These are phyloP conservation scores for Penicillium sp. DNA, from an alignment of 2,329 filamentous ascomycete species.

Conservation along the genomic window DNA sequence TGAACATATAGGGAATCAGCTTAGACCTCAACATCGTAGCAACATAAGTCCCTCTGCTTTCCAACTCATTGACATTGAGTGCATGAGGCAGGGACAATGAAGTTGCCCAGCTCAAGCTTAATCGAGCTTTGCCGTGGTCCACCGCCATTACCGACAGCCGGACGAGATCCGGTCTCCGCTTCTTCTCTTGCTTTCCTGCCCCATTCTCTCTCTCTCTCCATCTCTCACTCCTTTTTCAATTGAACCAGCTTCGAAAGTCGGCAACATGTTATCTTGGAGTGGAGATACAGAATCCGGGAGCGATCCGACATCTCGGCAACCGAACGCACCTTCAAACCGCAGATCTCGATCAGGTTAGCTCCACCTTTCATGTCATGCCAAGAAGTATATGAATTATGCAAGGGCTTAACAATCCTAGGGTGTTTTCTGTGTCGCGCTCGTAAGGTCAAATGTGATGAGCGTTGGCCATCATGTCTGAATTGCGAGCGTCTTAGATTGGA, in stretches of 20 bases:
- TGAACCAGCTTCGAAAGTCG: not conserved
- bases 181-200: not conserved
- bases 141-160: constrained; percentile 16
- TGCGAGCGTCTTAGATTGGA: constrained; percentile 17
- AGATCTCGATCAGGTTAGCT: constrained; percentile 18
- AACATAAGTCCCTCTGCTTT: too few relatives aligned
- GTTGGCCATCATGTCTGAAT: constrained; percentile 15
- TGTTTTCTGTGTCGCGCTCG: constrained; percentile 18
- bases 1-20: too few relatives aligned
- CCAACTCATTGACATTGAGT: too few relatives aligned
- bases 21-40: not conserved
- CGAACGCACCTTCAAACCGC: not conserved
- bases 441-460: constrained; percentile 21
- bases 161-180: constrained; percentile 16
- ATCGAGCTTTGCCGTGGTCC: constrained; percentile 10
- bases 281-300: constrained; percentile 7
- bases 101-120: not conserved
- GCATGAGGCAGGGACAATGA: not conserved
- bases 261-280: constrained; percentile 13
- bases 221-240: not conserved
- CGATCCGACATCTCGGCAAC: constrained; percentile 1
- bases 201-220: constrained; percentile 1
- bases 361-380: constrained; percentile 1
- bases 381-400: not conserved
- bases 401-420: constrained; percentile 8